A percentile compares a stretch with the other conserved stretches of the same genome.
Conservation (phyloP, 257 asterid species). For the Lycium ferocissimum region DNA sequence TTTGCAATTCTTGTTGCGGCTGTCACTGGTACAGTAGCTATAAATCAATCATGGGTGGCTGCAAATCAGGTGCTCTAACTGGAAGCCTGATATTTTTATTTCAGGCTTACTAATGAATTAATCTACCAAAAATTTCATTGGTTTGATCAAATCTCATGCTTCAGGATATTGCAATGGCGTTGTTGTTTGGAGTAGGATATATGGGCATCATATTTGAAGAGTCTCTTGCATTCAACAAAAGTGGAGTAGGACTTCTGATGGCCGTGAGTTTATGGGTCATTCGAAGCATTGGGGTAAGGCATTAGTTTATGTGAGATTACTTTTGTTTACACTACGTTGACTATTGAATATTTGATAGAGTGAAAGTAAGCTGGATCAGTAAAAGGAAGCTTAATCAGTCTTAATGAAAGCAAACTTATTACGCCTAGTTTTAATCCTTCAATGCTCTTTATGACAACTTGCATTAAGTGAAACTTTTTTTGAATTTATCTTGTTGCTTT, state of each 20-base stretch:
- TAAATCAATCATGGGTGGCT: conserved; percentile 96
- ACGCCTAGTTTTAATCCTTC: background rate
- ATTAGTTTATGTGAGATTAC: background rate
- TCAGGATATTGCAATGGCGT: conserved; percentile 93
- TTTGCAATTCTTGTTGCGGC: conserved; percentile 84
- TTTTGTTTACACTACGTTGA: background rate
- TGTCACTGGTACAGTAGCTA: conserved; percentile 84
- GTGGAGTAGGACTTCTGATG: conserved; percentile 97
- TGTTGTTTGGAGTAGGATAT: conserved; percentile 87
- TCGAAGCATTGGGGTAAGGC: conserved; percentile 92
- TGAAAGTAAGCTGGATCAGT: conserved; percentile 8
- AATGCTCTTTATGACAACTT: conserved; percentile 23
- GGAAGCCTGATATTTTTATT: conserved; percentile 28
- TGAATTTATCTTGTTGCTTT: background rate
- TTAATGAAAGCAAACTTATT: background rate
- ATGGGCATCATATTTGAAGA: conserved; percentile 96
- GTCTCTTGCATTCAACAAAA: conserved; percentile 95
- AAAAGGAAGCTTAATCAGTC: conserved; percentile 6
- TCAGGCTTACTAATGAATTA: conserved; percentile 29
- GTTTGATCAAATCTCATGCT: conserved; percentile 41
- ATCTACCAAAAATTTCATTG: conserved; percentile 23
- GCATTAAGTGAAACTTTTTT: background rate
- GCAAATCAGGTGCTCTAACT: conserved; percentile 75
- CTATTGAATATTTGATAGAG: conserved; percentile 1
- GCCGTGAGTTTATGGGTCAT: conserved; percentile 95